A percentile compares a stretch with the other conserved stretches of the same genome.
Evolutionary conservation across 805 yeast species (phyloP).

Genomic region (Nakazawaea peltata): DNA sequence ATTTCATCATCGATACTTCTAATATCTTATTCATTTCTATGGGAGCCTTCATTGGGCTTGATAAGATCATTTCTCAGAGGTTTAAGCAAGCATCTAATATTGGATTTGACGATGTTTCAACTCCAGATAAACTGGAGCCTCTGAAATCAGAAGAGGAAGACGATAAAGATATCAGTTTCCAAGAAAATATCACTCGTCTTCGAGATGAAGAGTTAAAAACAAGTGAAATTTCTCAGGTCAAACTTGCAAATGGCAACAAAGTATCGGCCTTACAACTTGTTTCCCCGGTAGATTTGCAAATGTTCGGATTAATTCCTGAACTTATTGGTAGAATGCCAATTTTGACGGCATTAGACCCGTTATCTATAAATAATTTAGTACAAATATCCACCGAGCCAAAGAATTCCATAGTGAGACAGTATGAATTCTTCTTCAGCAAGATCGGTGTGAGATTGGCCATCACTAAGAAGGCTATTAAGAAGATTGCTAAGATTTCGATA

Average conservation of each 20-base stretch:
- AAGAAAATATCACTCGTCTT: slow-evolving; percentile 3
- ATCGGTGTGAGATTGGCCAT: slow-evolving; percentile 43
- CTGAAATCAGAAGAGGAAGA: neutral
- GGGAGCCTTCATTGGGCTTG: slow-evolving; percentile 60
- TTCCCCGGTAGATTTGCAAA: slow-evolving; percentile 40
- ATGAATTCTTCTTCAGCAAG: slow-evolving; percentile 43
- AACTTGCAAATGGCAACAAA: slow-evolving; percentile 26
- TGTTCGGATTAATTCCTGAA: slow-evolving; percentile 53
- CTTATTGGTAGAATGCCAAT: slow-evolving; percentile 52
- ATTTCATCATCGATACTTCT: slow-evolving; percentile 43
- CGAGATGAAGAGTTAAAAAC: slow-evolving; percentile 9
- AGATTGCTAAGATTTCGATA: slow-evolving; percentile 39
- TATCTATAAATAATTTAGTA: slow-evolving; percentile 35
- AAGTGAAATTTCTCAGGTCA: slow-evolving; percentile 26
- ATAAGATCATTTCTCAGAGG: slow-evolving; percentile 36
- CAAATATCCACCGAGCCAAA: slow-evolving; percentile 48
- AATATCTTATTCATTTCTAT: slow-evolving; percentile 47
- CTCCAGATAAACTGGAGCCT: slow-evolving; percentile 5
- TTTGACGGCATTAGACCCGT: slow-evolving; percentile 38
- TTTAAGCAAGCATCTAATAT: slow-evolving; percentile 18
- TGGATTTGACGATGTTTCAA: slow-evolving; percentile 15
- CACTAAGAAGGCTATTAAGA: slow-evolving; percentile 38
- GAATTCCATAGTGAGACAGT: slow-evolving; percentile 46
- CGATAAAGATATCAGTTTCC: neutral
- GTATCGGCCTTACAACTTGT: slow-evolving; percentile 36